phyloP scores from a whole-genome alignment of 176 grass and related monocot species.

The Carex parvula region DNA sequence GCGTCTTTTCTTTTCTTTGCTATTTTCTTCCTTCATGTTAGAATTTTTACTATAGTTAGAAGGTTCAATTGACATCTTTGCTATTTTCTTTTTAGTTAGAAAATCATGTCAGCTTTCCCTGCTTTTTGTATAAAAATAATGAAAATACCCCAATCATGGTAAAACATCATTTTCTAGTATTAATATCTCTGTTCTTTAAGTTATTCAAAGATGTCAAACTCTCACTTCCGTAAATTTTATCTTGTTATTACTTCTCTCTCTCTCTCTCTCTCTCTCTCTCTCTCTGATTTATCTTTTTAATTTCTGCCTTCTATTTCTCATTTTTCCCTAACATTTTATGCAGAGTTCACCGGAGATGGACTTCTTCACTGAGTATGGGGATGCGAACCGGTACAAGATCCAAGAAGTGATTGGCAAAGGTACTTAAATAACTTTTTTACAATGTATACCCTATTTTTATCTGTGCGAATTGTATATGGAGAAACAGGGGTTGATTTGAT shows the following conservation, averaged over 20 bases:
- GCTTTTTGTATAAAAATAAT: background rate
- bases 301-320: conserved; percentile 5
- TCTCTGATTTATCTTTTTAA: background rate
- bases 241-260: background rate
- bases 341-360: conserved; percentile 74
- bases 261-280: no score
- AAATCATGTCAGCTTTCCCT: background rate
- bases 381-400: conserved; percentile 95
- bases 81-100: background rate
- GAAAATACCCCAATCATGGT: background rate
- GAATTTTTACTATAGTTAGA: background rate
- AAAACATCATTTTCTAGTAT: background rate
- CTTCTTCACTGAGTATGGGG: conserved; percentile 92
- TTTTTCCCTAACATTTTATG: background rate
- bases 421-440: background rate
- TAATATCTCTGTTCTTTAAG: conserved; percentile 1
- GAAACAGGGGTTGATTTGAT: background rate
- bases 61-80: background rate
- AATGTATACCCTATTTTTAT: background rate
- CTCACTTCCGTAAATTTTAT: background rate
- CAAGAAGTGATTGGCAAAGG: conserved; percentile 95
- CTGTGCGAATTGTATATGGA: background rate
- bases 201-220: background rate
- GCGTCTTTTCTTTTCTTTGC: background rate
- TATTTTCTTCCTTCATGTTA: background rate